Conservation (phyloP, 805 yeast species). For the Yamadazyma tumulicola region DNA sequence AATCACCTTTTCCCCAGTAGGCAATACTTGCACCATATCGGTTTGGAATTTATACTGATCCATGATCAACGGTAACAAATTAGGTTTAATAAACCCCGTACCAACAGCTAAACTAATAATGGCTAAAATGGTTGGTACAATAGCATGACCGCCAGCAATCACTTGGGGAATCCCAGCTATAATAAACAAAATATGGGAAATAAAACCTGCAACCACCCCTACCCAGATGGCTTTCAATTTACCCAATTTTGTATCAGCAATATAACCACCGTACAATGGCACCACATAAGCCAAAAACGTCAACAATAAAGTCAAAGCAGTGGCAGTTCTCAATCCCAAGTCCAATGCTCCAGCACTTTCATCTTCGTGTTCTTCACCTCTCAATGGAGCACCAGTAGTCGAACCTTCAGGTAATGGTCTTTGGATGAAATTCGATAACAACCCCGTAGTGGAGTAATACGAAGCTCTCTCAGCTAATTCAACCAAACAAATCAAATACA, state of each 20-base stretch:
- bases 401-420: conserved; percentile 50
- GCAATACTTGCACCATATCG: conserved; percentile 54
- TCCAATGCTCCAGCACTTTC: conserved; percentile 50
- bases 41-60: conserved; percentile 52
- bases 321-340: conserved; percentile 43
- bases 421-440: conserved; percentile 47
- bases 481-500: conserved; percentile 48
- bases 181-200: conserved; percentile 46
- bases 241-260: conserved; percentile 49
- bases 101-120: conserved; percentile 41
- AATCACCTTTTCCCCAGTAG: conserved; percentile 64
- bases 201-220: conserved; percentile 45
- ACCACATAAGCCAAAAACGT: conserved; percentile 48
- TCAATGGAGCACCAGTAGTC: conserved; percentile 42
- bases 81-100: conserved; percentile 55
- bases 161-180: conserved; percentile 46
- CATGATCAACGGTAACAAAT: conserved; percentile 45
- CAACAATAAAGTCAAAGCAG: conserved; percentile 45
- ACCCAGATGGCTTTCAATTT: conserved; percentile 47
- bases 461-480: conserved; percentile 58
- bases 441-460: conserved; percentile 45
- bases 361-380: conserved; percentile 18
- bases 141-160: conserved; percentile 31
- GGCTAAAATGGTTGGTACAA: conserved; percentile 41
- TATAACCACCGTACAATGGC: conserved; percentile 51